A percentile compares a stretch with the other conserved stretches of the same genome.
These are phyloP conservation scores for Pyracantha coccinea DNA, from an alignment of 331 rosid species.

Conservation along the genomic window DNA sequence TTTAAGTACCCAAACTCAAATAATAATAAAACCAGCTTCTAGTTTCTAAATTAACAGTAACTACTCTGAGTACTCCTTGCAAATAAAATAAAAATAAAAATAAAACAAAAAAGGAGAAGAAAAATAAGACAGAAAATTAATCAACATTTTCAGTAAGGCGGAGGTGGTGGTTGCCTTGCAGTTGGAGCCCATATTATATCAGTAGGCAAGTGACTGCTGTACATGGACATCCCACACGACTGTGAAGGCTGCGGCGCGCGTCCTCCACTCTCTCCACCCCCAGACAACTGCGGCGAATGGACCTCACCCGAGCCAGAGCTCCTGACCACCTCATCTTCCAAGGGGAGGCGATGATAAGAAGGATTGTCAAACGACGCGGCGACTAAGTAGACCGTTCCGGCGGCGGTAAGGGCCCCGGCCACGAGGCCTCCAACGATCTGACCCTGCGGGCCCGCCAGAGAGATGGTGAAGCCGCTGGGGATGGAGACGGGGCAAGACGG, in stretches of 20 bases:
- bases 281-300: constrained; percentile 45
- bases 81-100: too few species aligned
- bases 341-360: constrained; percentile 52
- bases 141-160: constrained; percentile 36
- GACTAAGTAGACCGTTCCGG: constrained; percentile 63
- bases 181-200: constrained; percentile 93
- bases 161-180: constrained; percentile 54
- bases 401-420: constrained; percentile 53
- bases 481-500: constrained; percentile 23
- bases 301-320: constrained; percentile 46
- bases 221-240: constrained; percentile 73
- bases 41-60: constrained; percentile 7
- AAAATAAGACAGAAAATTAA: background rate
- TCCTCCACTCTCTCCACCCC: constrained; percentile 56
- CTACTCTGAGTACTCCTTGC: background rate
- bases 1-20: background rate
- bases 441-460: constrained; percentile 92
- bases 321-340: constrained; percentile 40
- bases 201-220: constrained; percentile 59
- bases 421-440: constrained; percentile 91
- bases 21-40: background rate
- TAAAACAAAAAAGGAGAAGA: background rate
- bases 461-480: constrained; percentile 61
- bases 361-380: constrained; percentile 82
- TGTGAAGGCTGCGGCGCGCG: constrained; percentile 56